phyloP scores from a whole-genome alignment of 345 rosid species.

The Eutrema japonicum region DNA sequence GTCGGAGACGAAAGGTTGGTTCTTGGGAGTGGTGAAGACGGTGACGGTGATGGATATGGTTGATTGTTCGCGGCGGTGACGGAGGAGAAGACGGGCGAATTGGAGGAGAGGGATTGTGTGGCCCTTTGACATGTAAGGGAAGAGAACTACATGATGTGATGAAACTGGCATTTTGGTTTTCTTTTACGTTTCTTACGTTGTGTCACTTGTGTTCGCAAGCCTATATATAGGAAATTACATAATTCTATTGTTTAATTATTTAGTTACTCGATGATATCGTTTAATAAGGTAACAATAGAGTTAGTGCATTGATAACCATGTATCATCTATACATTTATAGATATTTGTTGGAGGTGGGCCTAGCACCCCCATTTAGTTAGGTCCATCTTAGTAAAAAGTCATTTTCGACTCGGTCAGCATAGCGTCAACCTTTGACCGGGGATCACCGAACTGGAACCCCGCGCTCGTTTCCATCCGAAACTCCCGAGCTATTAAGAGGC shows the following conservation, averaged over 20 bases:
- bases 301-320: background rate
- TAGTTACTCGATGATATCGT: background rate
- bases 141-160: slow-evolving; percentile 56
- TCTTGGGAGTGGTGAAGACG: slow-evolving; percentile 72
- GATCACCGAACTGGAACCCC: too few species aligned
- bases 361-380: too few species aligned
- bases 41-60: slow-evolving; percentile 48
- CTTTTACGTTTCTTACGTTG: background rate
- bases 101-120: slow-evolving; percentile 81
- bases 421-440: too few species aligned
- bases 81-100: slow-evolving; percentile 67
- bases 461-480: too few species aligned
- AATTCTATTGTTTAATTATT: background rate
- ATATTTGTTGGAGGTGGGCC: too few species aligned
- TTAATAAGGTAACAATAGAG: background rate
- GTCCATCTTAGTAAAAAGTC: too few species aligned
- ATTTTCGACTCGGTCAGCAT: too few species aligned
- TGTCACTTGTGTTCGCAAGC: background rate
- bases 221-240: slow-evolving; percentile 5
- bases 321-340: background rate
- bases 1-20: slow-evolving; percentile 55
- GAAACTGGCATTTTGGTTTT: slow-evolving; percentile 22
- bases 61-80: slow-evolving; percentile 31
- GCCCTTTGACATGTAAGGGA: slow-evolving; percentile 88
- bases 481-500: too few species aligned